phyloP scores from a whole-genome alignment of 805 yeast species.

The Kregervanrija fluxuum region DNA sequence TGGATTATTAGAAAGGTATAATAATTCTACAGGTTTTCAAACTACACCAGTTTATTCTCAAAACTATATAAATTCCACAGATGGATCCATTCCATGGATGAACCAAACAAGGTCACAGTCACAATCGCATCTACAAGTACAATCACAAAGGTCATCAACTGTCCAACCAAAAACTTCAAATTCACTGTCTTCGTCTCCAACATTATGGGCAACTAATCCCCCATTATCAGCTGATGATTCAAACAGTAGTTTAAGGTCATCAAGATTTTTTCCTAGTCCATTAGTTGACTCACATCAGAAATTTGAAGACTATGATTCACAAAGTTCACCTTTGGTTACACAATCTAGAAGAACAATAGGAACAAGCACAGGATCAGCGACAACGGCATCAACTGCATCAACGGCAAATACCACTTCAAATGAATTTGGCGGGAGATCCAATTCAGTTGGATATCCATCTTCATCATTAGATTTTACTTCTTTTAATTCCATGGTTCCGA shows the following conservation, averaged over 20 bases:
- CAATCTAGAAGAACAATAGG: not conserved
- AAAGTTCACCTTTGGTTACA: not conserved
- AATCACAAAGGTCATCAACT: slow-evolving; percentile 1
- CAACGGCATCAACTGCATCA: slow-evolving; percentile 12
- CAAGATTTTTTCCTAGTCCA: slow-evolving; percentile 32
- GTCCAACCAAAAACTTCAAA: not conserved
- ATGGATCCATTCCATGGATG: too few relatives aligned
- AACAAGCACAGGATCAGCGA: too few relatives aligned
- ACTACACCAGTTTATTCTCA: too few relatives aligned
- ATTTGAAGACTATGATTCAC: not conserved
- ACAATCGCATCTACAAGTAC: not conserved
- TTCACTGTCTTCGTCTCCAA: slow-evolving; percentile 15
- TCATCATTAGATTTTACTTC: slow-evolving; percentile 17
- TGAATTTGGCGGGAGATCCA: slow-evolving; percentile 12
- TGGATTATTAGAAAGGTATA: too few relatives aligned
- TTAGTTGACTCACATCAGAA: not conserved
- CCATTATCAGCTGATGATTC: slow-evolving; percentile 18
- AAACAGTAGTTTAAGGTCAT: slow-evolving; percentile 5
- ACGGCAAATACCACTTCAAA: slow-evolving; percentile 8
- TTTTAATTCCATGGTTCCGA: slow-evolving; percentile 1
- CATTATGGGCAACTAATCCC: slow-evolving; percentile 19
- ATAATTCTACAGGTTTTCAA: too few relatives aligned
- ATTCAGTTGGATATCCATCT: slow-evolving; percentile 15
- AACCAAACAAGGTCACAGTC: not conserved
- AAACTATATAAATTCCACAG: too few relatives aligned